phyloP scores from a whole-genome alignment of 495 filamentous ascomycete genomes.

The Thermothielavioides terrestris region DNA sequence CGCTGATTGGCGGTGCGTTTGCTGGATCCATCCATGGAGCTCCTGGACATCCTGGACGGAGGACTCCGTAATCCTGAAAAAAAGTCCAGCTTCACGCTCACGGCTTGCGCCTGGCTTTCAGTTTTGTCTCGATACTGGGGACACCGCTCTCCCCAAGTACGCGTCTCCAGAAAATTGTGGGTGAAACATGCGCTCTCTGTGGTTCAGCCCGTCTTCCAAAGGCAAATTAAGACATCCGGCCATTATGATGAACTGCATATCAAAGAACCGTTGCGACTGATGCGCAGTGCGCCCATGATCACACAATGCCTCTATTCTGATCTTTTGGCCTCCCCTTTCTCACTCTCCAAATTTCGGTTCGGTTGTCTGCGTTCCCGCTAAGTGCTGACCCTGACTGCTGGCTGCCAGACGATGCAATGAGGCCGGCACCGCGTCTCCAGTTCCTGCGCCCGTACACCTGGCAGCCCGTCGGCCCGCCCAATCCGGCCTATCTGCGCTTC shows the following conservation, averaged over 20 bases:
- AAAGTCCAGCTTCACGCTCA: neutral
- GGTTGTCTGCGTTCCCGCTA: neutral
- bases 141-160: neutral
- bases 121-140: neutral
- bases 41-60: too few relatives aligned
- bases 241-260: conserved; percentile 41
- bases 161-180: conserved; percentile 17
- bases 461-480: conserved; percentile 17
- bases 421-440: conserved; percentile 27
- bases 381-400: neutral
- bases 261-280: conserved; percentile 96
- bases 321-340: neutral
- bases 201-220: neutral
- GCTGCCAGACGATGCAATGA: conserved; percentile 29
- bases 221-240: too few relatives aligned
- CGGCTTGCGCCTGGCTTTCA: neutral
- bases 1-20: neutral
- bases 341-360: neutral
- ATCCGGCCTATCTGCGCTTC: conserved; percentile 36
- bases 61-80: too few relatives aligned
- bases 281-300: conserved; percentile 56
- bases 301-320: conserved; percentile 46
- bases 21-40: neutral
- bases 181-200: conserved; percentile 3
- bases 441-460: conserved; percentile 48